These are phyloP conservation scores for Calonectria multiphialidica DNA, from an alignment of 2,329 filamentous ascomycete species.

Conservation along the genomic window DNA sequence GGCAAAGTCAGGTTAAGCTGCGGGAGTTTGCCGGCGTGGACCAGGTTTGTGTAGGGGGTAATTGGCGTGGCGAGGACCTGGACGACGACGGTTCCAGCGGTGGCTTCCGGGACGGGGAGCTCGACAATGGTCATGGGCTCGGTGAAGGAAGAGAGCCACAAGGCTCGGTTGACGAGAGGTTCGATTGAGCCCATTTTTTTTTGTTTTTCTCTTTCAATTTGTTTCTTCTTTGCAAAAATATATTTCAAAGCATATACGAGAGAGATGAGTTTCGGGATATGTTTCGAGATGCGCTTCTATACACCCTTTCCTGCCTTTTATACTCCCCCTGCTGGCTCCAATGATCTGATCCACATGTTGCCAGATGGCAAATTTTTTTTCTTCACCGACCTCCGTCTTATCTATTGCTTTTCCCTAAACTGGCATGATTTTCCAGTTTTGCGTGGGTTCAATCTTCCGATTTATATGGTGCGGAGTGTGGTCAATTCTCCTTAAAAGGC, in stretches of 20 bases:
- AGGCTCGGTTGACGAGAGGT: background rate
- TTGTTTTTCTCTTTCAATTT: too few relatives aligned
- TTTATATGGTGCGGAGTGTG: background rate
- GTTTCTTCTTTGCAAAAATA: background rate
- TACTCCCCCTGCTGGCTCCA: background rate
- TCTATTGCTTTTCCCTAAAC: background rate
- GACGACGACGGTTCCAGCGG: conserved; percentile 9
- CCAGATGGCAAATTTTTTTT: background rate
- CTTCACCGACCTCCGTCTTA: background rate
- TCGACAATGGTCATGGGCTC: background rate
- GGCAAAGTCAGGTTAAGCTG: conserved; percentile 10
- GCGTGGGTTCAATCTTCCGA: background rate
- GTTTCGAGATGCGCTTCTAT: too few relatives aligned
- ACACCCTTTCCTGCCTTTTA: background rate
- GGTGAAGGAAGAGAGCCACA: conserved; percentile 17
- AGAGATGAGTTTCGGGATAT: too few relatives aligned
- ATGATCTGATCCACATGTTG: background rate
- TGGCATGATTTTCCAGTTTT: background rate
- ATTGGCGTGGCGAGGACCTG: conserved; percentile 8
- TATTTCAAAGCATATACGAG: background rate
- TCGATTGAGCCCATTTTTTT: background rate
- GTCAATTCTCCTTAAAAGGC: background rate
- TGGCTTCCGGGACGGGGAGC: conserved; percentile 7
- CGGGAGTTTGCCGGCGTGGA: conserved; percentile 10
- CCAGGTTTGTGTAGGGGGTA: background rate